These are phyloP conservation scores for Malus sylvestris DNA, from an alignment of 306 rosid species.

Conservation along the genomic window DNA sequence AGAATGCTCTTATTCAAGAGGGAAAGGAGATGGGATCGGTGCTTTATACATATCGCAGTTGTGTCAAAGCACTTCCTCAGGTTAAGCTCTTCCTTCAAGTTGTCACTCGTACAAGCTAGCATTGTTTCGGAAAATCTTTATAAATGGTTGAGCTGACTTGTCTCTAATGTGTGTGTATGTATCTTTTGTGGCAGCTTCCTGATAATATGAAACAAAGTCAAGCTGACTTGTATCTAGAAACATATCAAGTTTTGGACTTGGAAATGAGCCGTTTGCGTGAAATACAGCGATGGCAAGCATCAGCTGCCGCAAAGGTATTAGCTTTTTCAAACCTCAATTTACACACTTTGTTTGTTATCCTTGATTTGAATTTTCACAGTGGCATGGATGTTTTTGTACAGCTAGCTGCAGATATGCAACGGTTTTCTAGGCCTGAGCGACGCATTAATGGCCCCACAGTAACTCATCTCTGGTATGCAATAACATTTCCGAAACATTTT, in stretches of 20 bases:
- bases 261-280: constrained; percentile 98
- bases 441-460: constrained; percentile 95
- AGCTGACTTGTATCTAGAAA: constrained; percentile 92
- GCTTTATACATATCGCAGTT: constrained; percentile 94
- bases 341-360: constrained; percentile 4
- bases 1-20: constrained; percentile 77
- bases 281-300: constrained; percentile 95
- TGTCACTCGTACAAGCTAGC: not conserved
- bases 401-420: constrained; percentile 98
- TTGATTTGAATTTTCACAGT: constrained; percentile 10
- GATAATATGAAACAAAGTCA: constrained; percentile 99
- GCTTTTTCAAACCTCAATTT: not conserved
- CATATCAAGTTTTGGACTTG: constrained; percentile 97
- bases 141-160: not conserved
- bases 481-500: constrained; percentile 8
- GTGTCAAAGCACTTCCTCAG: constrained; percentile 99
- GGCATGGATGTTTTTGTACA: constrained; percentile 31
- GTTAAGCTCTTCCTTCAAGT: constrained; percentile 36
- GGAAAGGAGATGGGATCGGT: constrained; percentile 96
- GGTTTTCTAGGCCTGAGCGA: constrained; percentile 96
- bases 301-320: constrained; percentile 82
- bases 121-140: not conserved
- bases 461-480: constrained; percentile 83
- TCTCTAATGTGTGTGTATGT: not conserved
- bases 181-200: constrained; percentile 58